Percentiles rank a stretch among this genome's conserved stretches.
phyloP scores from a whole-genome alignment of 495 filamentous ascomycete genomes.

The Rhypophila decipiens region DNA sequence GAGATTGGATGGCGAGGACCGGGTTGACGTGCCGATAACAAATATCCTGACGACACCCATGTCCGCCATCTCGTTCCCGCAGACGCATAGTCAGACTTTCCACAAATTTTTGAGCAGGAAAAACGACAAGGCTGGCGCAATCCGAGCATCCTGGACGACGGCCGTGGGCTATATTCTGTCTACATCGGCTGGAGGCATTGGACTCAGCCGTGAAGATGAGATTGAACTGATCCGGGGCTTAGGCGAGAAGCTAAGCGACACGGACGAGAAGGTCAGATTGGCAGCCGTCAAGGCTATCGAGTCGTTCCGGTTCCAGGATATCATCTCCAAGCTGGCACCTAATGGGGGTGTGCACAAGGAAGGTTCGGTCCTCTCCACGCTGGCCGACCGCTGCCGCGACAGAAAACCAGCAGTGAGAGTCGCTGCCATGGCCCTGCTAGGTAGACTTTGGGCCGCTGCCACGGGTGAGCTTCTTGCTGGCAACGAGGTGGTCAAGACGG shows the following conservation, averaged over 20 bases:
- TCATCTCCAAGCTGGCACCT: constrained; percentile 72
- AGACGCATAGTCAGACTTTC: constrained; percentile 70
- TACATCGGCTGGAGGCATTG: constrained; percentile 82
- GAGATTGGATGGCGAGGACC: constrained; percentile 53
- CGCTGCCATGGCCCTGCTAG: constrained; percentile 78
- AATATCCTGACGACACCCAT: constrained; percentile 69
- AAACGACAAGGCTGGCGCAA: constrained; percentile 73
- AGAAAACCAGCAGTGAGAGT: constrained; percentile 72
- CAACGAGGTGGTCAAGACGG: constrained; percentile 63
- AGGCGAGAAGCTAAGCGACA: constrained; percentile 73
- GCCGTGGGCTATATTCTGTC: constrained; percentile 71
- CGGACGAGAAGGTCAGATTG: constrained; percentile 84
- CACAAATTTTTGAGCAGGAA: constrained; percentile 73
- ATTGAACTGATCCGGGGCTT: constrained; percentile 63
- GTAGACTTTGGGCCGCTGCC: constrained; percentile 85
- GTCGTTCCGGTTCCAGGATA: constrained; percentile 66
- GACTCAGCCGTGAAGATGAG: constrained; percentile 72
- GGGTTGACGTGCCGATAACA: constrained; percentile 34
- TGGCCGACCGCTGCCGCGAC: constrained; percentile 87
- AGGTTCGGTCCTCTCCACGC: constrained; percentile 65
- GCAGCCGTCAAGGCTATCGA: constrained; percentile 79
- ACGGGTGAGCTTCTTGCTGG: constrained; percentile 78
- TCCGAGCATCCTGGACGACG: constrained; percentile 80
- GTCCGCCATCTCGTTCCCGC: constrained; percentile 76
- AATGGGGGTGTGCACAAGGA: constrained; percentile 63